Evolutionary conservation across 2,329 filamentous ascomycete species (phyloP), one percentile per base, ranked within the genome.

Genomic region (Epichloe hybrida): DNA sequence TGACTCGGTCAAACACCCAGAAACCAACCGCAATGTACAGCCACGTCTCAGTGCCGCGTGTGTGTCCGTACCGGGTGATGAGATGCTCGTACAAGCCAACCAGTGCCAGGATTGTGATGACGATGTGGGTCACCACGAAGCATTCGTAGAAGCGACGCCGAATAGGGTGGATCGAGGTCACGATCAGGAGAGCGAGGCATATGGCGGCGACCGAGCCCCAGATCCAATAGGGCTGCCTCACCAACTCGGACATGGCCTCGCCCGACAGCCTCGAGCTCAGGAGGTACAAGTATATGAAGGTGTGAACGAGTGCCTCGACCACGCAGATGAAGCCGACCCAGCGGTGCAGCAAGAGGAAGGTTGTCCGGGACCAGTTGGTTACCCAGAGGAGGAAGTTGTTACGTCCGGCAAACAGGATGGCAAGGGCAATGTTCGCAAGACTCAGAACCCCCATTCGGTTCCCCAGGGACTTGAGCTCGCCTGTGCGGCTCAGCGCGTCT

Each of bases 261-360:
- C 39, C 17, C 5, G 39, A 41, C 17, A 41, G 39, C 9, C 8
- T 54, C 50, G 13, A 50, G 47, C 17, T 65, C 61, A 51, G 23
- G 20, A 55, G 38, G 51, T 64, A 64, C 37, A 63, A 50, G 2
- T 67, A 59, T 52, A 68, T 57, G 5, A 62, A 42, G 2, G 64
- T 66, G 53, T 69, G 67, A 2, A 69, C 20, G 1, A 89, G 83
- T 7, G 86, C 89, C 71, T 90, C 86, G 72, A 86, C 88, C 55
- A 91, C 85, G 61, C 86, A 86, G 39, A 81, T 82, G 72, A 81
- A 91, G 0, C 60, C 65, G 12, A 68, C 55, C 62, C 66, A 67
- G 34, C 67, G 62, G 52, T 69, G 67, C 0, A 69, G 57, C 1
- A 69, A 55, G 1, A 69, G 56, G 39, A 61, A 69, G 0, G 67